These are phyloP conservation scores for Ceriops tagal DNA, from an alignment of 345 rosid genomes.

Conservation along the genomic window DNA sequence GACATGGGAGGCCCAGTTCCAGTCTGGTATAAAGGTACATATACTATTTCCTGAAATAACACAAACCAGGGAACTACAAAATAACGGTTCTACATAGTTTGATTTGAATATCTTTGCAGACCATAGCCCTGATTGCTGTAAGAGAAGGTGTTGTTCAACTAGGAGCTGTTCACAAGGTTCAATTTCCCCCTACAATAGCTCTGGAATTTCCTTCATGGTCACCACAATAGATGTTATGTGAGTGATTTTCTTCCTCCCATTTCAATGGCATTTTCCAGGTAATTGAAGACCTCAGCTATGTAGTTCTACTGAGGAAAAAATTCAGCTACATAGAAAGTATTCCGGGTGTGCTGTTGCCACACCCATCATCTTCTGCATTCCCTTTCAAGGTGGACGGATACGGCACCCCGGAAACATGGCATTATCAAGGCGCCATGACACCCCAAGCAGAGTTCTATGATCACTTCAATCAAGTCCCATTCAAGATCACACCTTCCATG, in stretches of 20 bases:
- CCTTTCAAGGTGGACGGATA: conserved; percentile 46
- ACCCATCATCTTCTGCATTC: conserved; percentile 75
- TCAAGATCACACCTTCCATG: conserved; percentile 86
- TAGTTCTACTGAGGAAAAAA: conserved; percentile 70
- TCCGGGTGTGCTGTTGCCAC: conserved; percentile 90
- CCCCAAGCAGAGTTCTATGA: conserved; percentile 43
- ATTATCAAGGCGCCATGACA: conserved; percentile 38
- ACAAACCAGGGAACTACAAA: not conserved
- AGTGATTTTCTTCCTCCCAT: not conserved
- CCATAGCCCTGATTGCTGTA: conserved; percentile 91
- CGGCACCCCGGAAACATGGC: conserved; percentile 48
- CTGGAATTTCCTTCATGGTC: not conserved
- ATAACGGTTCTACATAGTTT: conserved; percentile 2
- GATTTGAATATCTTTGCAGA: conserved; percentile 44
- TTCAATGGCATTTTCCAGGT: conserved; percentile 38
- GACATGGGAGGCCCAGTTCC: conserved; percentile 99
- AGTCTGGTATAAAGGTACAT: conserved; percentile 81
- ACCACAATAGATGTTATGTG: not conserved
- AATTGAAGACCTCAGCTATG: conserved; percentile 81
- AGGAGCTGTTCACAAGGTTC: conserved; percentile 84
- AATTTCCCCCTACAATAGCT: conserved; percentile 4
- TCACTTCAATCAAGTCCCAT: conserved; percentile 34
- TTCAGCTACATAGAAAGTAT: conserved; percentile 89
- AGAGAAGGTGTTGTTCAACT: conserved; percentile 97
- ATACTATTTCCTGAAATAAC: not conserved